Evolutionary conservation across 2,329 filamentous ascomycete species (phyloP).

Genomic region (Pestalotiopsis sp.): DNA sequence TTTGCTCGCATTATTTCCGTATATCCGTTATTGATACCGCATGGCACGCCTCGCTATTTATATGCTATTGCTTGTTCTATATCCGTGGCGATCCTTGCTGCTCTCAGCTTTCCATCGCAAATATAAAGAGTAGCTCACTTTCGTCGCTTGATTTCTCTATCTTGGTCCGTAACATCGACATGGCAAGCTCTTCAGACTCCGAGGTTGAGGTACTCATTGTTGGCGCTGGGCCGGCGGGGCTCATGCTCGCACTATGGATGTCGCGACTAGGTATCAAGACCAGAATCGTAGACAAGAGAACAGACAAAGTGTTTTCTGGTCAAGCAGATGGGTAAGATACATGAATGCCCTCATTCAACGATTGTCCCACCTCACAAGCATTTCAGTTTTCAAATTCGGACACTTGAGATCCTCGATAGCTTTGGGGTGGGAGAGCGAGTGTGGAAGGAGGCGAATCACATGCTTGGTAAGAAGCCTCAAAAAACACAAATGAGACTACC

Average conservation of each 20-base stretch:
- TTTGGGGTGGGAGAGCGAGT: conserved; percentile 68
- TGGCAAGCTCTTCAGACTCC: conserved; percentile 8
- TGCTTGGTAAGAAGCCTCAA: conserved; percentile 51
- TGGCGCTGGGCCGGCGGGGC: conserved; percentile 42
- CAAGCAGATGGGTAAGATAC: conserved; percentile 44
- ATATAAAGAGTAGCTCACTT: not conserved
- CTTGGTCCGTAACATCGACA: not conserved
- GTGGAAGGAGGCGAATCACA: conserved; percentile 69
- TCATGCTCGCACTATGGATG: conserved; percentile 48
- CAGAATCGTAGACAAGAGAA: conserved; percentile 49
- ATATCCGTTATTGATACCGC: not conserved
- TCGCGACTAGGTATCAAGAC: conserved; percentile 41
- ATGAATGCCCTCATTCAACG: no score
- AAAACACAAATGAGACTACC: not conserved
- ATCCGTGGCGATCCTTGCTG: not conserved
- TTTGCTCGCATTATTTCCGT: not conserved
- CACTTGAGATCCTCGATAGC: conserved; percentile 73
- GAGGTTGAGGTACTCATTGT: conserved; percentile 37
- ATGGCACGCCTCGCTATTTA: not conserved
- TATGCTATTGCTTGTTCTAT: not conserved
- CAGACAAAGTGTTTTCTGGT: conserved; percentile 40
- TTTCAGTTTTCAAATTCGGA: conserved; percentile 59
- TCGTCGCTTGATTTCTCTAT: no score
- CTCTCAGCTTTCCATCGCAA: not conserved
- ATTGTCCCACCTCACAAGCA: not conserved